Evolutionary conservation across 1,139 yeast species (phyloP).

Genomic region (Geotrichum reessii): DNA sequence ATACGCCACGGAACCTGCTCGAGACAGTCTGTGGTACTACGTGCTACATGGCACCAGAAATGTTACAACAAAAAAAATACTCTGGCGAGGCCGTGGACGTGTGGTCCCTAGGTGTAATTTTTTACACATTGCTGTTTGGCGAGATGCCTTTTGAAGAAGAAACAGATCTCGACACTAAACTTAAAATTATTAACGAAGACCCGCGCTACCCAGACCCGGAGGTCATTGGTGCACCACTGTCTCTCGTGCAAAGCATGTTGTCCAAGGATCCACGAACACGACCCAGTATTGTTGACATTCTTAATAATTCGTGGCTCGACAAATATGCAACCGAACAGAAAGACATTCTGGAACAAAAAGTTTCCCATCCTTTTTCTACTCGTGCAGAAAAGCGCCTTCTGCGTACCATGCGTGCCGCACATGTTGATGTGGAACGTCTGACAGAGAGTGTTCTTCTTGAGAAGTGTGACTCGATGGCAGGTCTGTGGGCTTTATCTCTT

Average conservation of each 20-base stretch:
- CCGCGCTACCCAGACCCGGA: constrained; percentile 47
- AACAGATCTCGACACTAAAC: constrained; percentile 51
- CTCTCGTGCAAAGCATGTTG: constrained; percentile 51
- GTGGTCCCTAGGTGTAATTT: constrained; percentile 88
- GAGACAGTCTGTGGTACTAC: constrained; percentile 82
- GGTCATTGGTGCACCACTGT: constrained; percentile 46
- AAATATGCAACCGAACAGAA: constrained; percentile 43
- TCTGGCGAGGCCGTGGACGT: constrained; percentile 90
- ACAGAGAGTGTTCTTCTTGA: constrained; percentile 55
- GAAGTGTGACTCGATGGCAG: constrained; percentile 75
- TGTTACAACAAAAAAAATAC: constrained; percentile 74
- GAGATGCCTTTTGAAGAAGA: constrained; percentile 73
- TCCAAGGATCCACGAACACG: constrained; percentile 62
- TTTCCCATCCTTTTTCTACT: constrained; percentile 47
- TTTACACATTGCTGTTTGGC: constrained; percentile 86
- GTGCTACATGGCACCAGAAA: constrained; percentile 95
- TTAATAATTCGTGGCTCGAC: constrained; percentile 58
- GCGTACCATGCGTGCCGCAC: constrained; percentile 57
- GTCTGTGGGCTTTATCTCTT: constrained; percentile 70
- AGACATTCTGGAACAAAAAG: constrained; percentile 37
- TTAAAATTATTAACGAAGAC: constrained; percentile 56
- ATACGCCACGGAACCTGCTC: constrained; percentile 42
- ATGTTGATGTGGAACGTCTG: constrained; percentile 60
- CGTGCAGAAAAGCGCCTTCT: constrained; percentile 61
- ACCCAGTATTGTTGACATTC: constrained; percentile 56